These are phyloP conservation scores for Trifolium dubium DNA, from an alignment of 306 rosid genomes.

Conservation along the genomic window DNA sequence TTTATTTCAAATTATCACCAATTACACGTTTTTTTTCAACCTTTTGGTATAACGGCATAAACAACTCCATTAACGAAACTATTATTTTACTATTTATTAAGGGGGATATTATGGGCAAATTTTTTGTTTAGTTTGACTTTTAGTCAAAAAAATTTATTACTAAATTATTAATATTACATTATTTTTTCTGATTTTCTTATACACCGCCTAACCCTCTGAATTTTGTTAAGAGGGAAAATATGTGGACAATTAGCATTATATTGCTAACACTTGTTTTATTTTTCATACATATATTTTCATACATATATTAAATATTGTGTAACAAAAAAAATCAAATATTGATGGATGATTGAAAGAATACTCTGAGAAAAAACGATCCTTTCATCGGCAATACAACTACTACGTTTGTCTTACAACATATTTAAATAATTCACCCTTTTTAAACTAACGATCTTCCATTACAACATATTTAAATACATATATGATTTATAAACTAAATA, in stretches of 20 bases:
- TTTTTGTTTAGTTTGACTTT: constrained; percentile 28
- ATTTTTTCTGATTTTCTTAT: background rate
- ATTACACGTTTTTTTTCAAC: constrained; percentile 47
- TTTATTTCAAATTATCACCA: constrained; percentile 36
- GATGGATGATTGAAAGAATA: too few relatives aligned
- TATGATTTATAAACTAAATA: too few relatives aligned
- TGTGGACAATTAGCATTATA: constrained; percentile 18
- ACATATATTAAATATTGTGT: too few relatives aligned
- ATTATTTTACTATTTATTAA: constrained; percentile 12
- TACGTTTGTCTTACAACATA: too few relatives aligned
- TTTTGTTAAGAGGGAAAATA: background rate
- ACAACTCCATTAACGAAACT: constrained; percentile 47
- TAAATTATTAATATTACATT: background rate
- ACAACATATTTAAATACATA: too few relatives aligned
- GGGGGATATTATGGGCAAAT: constrained; percentile 31
- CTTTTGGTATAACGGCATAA: constrained; percentile 57
- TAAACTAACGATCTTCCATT: too few relatives aligned
- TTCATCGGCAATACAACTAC: too few relatives aligned
- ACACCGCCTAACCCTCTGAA: constrained; percentile 6
- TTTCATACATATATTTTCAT: constrained; percentile 1
- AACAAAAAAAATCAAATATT: too few relatives aligned
- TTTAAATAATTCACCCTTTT: too few relatives aligned
- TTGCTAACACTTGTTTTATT: background rate
- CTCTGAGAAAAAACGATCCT: too few relatives aligned
- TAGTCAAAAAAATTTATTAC: constrained; percentile 5